phyloP scores from a whole-genome alignment of 148 eudicot species.

The Cornus kousa region DNA sequence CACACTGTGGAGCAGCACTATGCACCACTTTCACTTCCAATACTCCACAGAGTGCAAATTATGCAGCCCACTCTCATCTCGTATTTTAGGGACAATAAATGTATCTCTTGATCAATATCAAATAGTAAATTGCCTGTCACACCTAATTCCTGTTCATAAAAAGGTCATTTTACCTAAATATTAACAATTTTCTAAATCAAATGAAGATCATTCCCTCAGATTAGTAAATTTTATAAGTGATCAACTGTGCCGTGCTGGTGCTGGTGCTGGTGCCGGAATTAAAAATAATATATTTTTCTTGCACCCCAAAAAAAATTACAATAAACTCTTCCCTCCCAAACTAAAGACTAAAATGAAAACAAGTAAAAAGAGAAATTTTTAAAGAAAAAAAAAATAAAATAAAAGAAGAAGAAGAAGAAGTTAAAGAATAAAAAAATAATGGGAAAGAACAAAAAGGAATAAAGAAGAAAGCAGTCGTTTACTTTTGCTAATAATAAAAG shows the following conservation, averaged over 20 bases:
- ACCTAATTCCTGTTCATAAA: background rate
- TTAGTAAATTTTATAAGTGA: no score
- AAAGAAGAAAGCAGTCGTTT: conserved; percentile 28
- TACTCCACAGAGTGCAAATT: background rate
- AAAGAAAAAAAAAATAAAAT: conserved; percentile 4
- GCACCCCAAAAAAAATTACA: conserved; percentile 13
- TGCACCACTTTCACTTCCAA: no score
- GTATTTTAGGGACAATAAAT: no score
- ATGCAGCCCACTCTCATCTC: background rate
- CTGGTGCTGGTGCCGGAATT: background rate
- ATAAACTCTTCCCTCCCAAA: conserved; percentile 2
- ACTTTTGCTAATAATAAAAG: conserved; percentile 11
- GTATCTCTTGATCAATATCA: background rate
- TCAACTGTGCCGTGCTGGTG: background rate
- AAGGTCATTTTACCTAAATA: background rate
- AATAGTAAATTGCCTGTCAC: background rate
- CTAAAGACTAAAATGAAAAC: conserved; percentile 2
- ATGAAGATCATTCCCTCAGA: background rate
- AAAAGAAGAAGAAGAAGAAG: conserved; percentile 38
- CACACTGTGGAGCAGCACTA: no score
- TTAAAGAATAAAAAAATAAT: conserved; percentile 27
- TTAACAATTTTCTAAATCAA: background rate
- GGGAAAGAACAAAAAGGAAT: conserved; percentile 29
- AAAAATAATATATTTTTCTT: background rate
- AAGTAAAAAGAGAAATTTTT: conserved; percentile 27